Conservation (phyloP, 1,284 basidiomycete genomes). For the Sanghuangporus baumii region DNA sequence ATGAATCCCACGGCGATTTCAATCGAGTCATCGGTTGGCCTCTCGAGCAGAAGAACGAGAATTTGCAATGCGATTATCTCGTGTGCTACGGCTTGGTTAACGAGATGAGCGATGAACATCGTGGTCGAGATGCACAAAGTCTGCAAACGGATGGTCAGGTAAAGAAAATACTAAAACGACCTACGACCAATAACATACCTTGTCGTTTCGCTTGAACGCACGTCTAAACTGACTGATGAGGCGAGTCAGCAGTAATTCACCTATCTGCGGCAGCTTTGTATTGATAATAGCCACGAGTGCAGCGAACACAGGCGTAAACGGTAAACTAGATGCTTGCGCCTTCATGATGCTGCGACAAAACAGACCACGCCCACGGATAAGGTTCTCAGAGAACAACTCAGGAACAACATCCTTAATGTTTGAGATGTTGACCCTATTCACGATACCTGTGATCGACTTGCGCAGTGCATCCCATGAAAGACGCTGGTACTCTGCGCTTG, state of each 20-base stretch:
- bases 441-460: conserved; percentile 98
- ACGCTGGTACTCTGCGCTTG: conserved; percentile 89
- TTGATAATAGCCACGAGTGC: conserved; percentile 94
- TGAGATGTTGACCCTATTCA: conserved; percentile 94
- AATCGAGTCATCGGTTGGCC: conserved; percentile 96
- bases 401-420: conserved; percentile 98
- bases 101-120: conserved; percentile 94
- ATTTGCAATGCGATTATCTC: conserved; percentile 95
- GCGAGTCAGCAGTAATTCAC: conserved; percentile 85
- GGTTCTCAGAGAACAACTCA: conserved; percentile 89
- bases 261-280: conserved; percentile 94
- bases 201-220: conserved; percentile 96
- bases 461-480: conserved; percentile 97
- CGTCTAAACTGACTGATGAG: conserved; percentile 94
- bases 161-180: background rate
- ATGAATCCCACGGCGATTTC: conserved; percentile 98
- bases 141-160: conserved; percentile 32
- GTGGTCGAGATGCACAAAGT: conserved; percentile 91
- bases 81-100: conserved; percentile 93
- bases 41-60: conserved; percentile 88
- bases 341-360: conserved; percentile 96
- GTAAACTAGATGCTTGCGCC: conserved; percentile 92
- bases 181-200: conserved; percentile 49
- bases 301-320: conserved; percentile 97
- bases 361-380: conserved; percentile 85